Evolutionary conservation across 768 basidiomycete species (phyloP).

Genomic region (Amanita thiersii): DNA sequence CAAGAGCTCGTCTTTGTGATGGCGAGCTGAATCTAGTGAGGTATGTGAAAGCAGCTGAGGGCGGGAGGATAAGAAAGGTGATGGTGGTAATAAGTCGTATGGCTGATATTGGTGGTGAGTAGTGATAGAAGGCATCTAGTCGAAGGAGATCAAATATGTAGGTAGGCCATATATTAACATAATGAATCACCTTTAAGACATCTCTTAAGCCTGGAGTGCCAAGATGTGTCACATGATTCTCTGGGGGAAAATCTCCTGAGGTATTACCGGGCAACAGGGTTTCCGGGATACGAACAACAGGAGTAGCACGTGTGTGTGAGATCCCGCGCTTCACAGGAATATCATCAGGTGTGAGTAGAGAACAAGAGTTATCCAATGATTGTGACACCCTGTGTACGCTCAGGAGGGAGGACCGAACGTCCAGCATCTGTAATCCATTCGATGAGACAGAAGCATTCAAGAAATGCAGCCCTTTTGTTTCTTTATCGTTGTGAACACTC

Average conservation of each 20-base stretch:
- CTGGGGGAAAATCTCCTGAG: slow-evolving; percentile 10
- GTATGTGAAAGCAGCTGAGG: slow-evolving; percentile 5
- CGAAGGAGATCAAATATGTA: slow-evolving; percentile 6
- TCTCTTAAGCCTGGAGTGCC: slow-evolving; percentile 61
- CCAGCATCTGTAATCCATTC: no score
- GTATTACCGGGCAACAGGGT: background rate
- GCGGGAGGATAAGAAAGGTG: slow-evolving; percentile 39
- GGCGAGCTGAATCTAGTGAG: background rate
- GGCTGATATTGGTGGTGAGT: slow-evolving; percentile 66
- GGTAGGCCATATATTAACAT: background rate
- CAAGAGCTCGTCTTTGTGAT: background rate
- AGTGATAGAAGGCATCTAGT: slow-evolving; percentile 56
- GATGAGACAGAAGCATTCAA: no score
- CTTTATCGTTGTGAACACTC: no score
- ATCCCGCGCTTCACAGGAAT: no score
- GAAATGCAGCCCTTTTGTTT: no score
- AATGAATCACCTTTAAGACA: slow-evolving; percentile 50
- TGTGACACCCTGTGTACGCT: no score
- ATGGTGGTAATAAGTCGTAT: slow-evolving; percentile 66
- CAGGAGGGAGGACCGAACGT: no score
- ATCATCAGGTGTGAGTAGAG: no score
- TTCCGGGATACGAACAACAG: background rate
- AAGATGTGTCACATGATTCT: slow-evolving; percentile 17
- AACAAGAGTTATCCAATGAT: no score
- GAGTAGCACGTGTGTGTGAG: background rate